Conservation (phyloP, 345 rosid genomes). For the Viola odorata region DNA sequence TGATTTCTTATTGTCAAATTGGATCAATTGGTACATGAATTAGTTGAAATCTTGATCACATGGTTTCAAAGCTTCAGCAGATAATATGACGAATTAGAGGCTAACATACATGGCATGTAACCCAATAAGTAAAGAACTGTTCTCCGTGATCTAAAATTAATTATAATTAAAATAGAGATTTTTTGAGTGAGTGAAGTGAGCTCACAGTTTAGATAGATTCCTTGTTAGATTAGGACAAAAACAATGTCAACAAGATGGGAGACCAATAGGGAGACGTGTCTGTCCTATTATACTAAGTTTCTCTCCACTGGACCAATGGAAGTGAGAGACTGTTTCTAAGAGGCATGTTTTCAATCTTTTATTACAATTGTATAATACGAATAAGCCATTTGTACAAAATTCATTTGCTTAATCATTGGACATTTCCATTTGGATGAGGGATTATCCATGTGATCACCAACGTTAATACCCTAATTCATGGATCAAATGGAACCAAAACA, state of each 20-base stretch:
- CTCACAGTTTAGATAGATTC: slow-evolving; percentile 15
- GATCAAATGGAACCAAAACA: slow-evolving; percentile 3
- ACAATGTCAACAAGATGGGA: slow-evolving; percentile 35
- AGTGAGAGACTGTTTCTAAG: slow-evolving; percentile 11
- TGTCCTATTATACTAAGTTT: slow-evolving; percentile 18
- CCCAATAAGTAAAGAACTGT: slow-evolving; percentile 11
- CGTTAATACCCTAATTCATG: slow-evolving; percentile 5
- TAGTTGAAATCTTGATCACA: no score
- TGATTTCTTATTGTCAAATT: no score
- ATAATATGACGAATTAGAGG: slow-evolving; percentile 3
- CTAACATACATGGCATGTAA: slow-evolving; percentile 21
- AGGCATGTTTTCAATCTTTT: background rate
- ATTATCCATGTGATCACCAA: slow-evolving; percentile 12
- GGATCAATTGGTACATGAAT: no score
- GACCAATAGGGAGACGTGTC: slow-evolving; percentile 35
- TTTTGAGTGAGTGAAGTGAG: slow-evolving; percentile 17
- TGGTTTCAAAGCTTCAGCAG: no score
- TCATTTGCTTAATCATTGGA: slow-evolving; percentile 9
- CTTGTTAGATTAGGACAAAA: slow-evolving; percentile 14
- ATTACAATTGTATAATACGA: slow-evolving; percentile 2
- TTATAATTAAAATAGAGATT: no score
- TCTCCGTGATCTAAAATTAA: slow-evolving; percentile 20
- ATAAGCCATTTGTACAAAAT: slow-evolving; percentile 24
- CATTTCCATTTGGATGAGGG: background rate
- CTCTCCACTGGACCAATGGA: slow-evolving; percentile 9